Conservation (phyloP, 2,329 filamentous ascomycete species). For the Neoscytalidium dimidiatum region DNA sequence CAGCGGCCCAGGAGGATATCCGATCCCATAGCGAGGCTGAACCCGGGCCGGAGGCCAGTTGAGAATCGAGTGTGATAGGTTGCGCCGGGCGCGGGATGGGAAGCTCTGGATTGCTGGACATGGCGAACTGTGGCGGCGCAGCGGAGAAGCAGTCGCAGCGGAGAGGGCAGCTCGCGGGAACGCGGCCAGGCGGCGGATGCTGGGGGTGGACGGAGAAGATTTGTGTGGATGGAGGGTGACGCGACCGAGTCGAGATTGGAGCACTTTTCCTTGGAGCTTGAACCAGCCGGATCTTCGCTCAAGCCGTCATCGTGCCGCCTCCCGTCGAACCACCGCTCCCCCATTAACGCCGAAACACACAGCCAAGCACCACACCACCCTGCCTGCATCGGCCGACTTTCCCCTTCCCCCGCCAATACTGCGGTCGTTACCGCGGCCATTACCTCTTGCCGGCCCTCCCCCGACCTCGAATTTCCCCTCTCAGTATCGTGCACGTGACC, state of each 20-base stretch:
- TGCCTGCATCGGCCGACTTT: not conserved
- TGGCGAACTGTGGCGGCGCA: slow-evolving; percentile 28
- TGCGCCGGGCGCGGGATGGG: slow-evolving; percentile 27
- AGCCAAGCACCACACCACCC: slow-evolving; percentile 1
- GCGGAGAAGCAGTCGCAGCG: not conserved
- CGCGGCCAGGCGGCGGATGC: not conserved
- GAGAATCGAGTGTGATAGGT: slow-evolving; percentile 23
- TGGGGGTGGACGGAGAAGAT: slow-evolving; percentile 13
- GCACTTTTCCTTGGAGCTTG: slow-evolving; percentile 20
- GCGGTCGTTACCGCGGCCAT: not conserved
- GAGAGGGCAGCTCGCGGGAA: not conserved
- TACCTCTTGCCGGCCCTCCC: not conserved
- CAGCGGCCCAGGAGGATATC: slow-evolving; percentile 85
- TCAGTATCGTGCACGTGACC: slow-evolving; percentile 5
- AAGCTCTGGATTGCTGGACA: slow-evolving; percentile 41
- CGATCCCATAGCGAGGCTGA: slow-evolving; percentile 83
- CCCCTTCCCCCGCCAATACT: too few relatives aligned
- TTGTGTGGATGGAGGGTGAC: slow-evolving; percentile 7
- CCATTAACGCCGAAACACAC: slow-evolving; percentile 9
- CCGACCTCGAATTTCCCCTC: not conserved
- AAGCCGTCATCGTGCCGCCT: slow-evolving; percentile 13
- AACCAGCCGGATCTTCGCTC: slow-evolving; percentile 16
- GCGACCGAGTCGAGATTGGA: slow-evolving; percentile 10
- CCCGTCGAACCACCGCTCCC: slow-evolving; percentile 13
- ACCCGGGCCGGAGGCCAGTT: slow-evolving; percentile 43